Evolutionary conservation across 2,329 filamentous ascomycete species (phyloP).

Genomic region (Ceratocystis cubensis): DNA sequence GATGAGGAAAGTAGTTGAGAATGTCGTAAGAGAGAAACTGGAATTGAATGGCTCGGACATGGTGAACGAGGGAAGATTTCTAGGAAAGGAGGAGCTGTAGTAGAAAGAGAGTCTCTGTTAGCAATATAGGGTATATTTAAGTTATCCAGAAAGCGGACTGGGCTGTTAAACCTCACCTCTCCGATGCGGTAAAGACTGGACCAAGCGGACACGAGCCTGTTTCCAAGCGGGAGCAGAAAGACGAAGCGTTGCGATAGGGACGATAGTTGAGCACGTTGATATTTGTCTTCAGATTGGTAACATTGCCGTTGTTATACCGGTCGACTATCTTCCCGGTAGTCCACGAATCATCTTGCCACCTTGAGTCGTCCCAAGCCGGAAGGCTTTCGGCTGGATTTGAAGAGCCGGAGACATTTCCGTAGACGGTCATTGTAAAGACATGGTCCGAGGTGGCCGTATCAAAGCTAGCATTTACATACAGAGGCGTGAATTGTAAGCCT

Average conservation of each 20-base stretch:
- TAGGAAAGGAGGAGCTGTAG: slow-evolving; percentile 28
- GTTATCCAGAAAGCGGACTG: not conserved
- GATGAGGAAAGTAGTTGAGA: slow-evolving; percentile 60
- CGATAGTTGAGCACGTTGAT: slow-evolving; percentile 68
- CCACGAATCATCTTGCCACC: slow-evolving; percentile 49
- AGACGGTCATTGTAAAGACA: slow-evolving; percentile 64
- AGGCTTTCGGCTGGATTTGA: slow-evolving; percentile 39
- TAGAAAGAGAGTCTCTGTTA: not conserved
- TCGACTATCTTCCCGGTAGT: slow-evolving; percentile 66
- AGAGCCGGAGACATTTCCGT: slow-evolving; percentile 80
- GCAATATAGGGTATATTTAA: not conserved
- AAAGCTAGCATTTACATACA: slow-evolving; percentile 63
- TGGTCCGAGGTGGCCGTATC: slow-evolving; percentile 47
- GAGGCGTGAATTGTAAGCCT: slow-evolving; percentile 67
- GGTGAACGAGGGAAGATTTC: slow-evolving; percentile 56
- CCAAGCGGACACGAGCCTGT: slow-evolving; percentile 61
- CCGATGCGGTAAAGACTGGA: slow-evolving; percentile 50
- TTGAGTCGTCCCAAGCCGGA: slow-evolving; percentile 45
- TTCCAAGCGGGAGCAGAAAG: slow-evolving; percentile 55
- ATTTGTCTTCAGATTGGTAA: slow-evolving; percentile 60
- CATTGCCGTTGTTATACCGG: slow-evolving; percentile 33
- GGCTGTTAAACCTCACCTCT: slow-evolving; percentile 29
- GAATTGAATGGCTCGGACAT: slow-evolving; percentile 63
- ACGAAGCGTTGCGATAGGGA: slow-evolving; percentile 42
- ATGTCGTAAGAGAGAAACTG: slow-evolving; percentile 76